Percentiles rank a stretch among this genome's conserved stretches.
phyloP scores from a whole-genome alignment of 2,329 filamentous ascomycete genomes.

The Paecilomyces fulvus region DNA sequence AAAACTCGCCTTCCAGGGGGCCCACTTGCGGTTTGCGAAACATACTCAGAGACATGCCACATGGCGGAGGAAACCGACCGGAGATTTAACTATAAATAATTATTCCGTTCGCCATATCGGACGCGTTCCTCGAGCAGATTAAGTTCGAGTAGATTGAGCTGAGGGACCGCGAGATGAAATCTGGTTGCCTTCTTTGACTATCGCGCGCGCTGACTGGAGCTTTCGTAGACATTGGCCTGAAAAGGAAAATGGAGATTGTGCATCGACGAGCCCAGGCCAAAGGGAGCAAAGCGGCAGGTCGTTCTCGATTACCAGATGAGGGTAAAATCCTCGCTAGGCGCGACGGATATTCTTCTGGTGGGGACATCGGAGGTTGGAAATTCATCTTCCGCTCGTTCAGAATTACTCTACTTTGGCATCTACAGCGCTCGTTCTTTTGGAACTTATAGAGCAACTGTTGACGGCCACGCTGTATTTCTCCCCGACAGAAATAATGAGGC shows the following conservation, averaged over 20 bases:
- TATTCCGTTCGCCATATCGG: neutral
- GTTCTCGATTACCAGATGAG: conserved; percentile 4
- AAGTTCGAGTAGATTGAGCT: neutral
- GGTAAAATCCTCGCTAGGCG: neutral
- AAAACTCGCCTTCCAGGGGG: neutral
- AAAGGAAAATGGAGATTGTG: neutral
- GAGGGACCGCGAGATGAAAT: neutral
- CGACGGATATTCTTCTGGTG: neutral
- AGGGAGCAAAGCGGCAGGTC: neutral
- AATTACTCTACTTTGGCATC: neutral
- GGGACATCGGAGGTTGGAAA: neutral
- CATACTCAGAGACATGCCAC: neutral
- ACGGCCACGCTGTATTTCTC: neutral
- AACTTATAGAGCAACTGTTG: neutral
- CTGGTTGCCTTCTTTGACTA: neutral
- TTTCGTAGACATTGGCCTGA: neutral
- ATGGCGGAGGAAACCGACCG: neutral
- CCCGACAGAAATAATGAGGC: neutral
- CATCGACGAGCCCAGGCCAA: neutral
- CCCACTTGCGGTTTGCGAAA: neutral
- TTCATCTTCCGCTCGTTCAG: conserved; percentile 1
- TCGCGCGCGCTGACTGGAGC: neutral
- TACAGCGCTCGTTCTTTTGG: neutral
- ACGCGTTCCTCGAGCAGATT: too few relatives aligned
- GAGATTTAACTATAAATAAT: neutral